Evolutionary conservation across 1,284 basidiomycete genomes (phyloP).

Genomic region (Termitomyces sp.): DNA sequence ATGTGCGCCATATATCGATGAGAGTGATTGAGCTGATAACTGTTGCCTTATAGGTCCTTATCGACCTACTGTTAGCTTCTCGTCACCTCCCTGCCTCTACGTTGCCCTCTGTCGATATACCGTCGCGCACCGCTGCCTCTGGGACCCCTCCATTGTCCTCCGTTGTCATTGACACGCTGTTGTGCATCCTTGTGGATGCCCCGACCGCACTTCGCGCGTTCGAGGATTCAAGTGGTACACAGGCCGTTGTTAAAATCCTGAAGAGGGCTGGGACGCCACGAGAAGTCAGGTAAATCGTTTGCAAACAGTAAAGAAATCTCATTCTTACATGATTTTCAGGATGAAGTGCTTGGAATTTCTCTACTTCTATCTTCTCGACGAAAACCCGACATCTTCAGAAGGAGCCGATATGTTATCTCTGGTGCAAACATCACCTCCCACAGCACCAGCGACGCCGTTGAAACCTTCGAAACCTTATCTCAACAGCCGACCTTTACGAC

Average conservation of each 20-base stretch:
- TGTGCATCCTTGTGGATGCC: constrained; percentile 82
- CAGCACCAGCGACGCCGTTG: constrained; percentile 28
- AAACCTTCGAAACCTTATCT: constrained; percentile 29
- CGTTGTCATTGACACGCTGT: constrained; percentile 71
- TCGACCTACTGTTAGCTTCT: constrained; percentile 66
- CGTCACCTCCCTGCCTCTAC: constrained; percentile 45
- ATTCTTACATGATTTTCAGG: constrained; percentile 34
- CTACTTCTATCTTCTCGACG: constrained; percentile 88
- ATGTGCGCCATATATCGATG: constrained; percentile 19
- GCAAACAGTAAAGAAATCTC: constrained; percentile 1
- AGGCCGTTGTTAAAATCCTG: constrained; percentile 75
- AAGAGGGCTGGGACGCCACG: constrained; percentile 78
- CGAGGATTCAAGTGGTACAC: constrained; percentile 71
- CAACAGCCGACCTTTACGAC: constrained; percentile 24
- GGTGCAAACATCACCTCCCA: constrained; percentile 26
- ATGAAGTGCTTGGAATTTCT: constrained; percentile 93
- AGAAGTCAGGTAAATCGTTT: constrained; percentile 66
- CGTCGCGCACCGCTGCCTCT: constrained; percentile 14
- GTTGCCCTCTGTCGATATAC: constrained; percentile 8
- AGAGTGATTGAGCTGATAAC: neutral
- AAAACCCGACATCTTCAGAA: constrained; percentile 34
- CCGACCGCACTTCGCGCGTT: constrained; percentile 68
- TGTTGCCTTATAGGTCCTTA: constrained; percentile 41
- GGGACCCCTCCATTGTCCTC: constrained; percentile 37
- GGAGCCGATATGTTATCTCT: constrained; percentile 16